Base-by-base conservation (phyloP, 2,329 filamentous ascomycete genomes). In the Calonectria henricotiae region DNA sequence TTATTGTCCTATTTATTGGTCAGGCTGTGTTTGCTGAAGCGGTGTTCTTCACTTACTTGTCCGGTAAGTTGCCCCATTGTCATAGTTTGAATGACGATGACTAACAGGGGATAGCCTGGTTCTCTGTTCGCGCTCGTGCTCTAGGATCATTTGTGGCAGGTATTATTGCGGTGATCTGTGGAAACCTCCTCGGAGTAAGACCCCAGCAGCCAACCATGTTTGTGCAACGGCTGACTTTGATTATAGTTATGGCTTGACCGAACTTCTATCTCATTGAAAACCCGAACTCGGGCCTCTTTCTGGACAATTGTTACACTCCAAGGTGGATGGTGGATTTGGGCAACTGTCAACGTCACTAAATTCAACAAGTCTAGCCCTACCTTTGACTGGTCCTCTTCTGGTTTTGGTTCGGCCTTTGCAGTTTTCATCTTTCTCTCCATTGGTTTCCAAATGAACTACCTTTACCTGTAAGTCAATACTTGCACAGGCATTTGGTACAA, bases 321-420 rank as follows among this genome's bases (percentile, higher is more conserved):
- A 75, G 92, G 92, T 0, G 91, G 84, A 0, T 93, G 91, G 88
- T 94, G 92, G 92, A 84, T 89, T 4, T 94, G 92, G 92, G 89
- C 88, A 0, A 92, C 91, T 0, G 81, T 94, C 2, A 80, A 92
- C 2, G 90, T 90, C 0, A 90, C 91, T 0, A 83, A 88, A 35
- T 94, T 90, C 79, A 84, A 85, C 17, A 80, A 82, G 12, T 88
- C 87, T 0, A 82, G 84, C 20, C 91, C 92, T 0, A 88, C 86
- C 0, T 92, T 89, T 74, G 93, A 94, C 79, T 94, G 92, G 93
- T 76, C 78, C 0, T 86, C 87, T 71, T 71, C 82, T 0, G 91
- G 90, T 0, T 94, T 94, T 65, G 92, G 91, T 0, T 85, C 85
- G 44, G 90, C 86, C 0, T 94, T 94, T 74, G 89, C 86, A 0